Base-by-base conservation (phyloP, 2,329 filamentous ascomycete genomes). In the Xylariaceae sp. region DNA sequence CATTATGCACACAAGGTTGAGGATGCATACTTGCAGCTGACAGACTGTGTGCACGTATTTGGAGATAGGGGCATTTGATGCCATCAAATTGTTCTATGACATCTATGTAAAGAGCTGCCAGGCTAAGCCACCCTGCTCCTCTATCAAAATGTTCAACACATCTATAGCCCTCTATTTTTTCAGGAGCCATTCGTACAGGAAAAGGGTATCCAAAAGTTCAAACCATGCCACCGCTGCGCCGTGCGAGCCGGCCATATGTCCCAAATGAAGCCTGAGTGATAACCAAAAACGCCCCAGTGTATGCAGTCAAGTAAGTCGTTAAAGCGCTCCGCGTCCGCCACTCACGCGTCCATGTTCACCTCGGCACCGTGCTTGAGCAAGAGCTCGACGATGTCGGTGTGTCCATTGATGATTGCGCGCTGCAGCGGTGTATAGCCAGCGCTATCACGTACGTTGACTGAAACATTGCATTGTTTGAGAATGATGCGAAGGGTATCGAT, bases 401-500 rank as follows among this genome's bases (percentile, higher is more conserved):
- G 60, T 12, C 60, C 60, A n/a, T 57, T 58, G 22, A 62, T 60
- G 36, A 62, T 60, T 28, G 60, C 60, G 6, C 60, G 59, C 39
- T 62, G 60, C 5, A 62, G 59, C 7, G 60, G 57, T 17, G 60
- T 62, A 47, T 60, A 62, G 14, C 60, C 60, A 17, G 56, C 51
- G 38, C 51, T 56, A n/a, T 62, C 60, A 41, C 54, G 50, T 17
- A 55, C 60, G 42, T 62, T 59, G 40, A 62, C 55, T 11, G 60
- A 60, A 31, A 60, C 55, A 45, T 60, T 57, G 52, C 55, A 57
- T 45, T 60, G 55, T 42, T 57, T 60, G 16, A 62, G 59, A 31
- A 62, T 55, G n/a, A 61, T 57, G 38, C 57, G 59, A 22, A 62
- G 54, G 4, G 60, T 62, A 22, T 61, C 60, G 33, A 61, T 58